phyloP scores from a whole-genome alignment of 352 stramenopile species.

The Globisporangium middletonii region DNA sequence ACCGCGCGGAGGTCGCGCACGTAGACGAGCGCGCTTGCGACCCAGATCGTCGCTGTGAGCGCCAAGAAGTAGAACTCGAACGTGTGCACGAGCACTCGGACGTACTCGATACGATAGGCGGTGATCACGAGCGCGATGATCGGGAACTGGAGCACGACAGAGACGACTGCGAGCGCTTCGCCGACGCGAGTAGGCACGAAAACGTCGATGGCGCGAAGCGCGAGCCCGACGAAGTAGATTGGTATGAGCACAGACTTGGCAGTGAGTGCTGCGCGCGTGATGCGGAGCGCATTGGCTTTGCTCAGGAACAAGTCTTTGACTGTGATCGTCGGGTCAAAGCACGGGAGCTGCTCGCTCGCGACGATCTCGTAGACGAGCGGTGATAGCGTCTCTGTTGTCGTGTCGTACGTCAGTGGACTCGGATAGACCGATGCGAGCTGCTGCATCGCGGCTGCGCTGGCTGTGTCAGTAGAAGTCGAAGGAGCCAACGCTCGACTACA shows the following conservation, averaged over 20 bases:
- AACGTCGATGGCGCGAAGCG: not conserved
- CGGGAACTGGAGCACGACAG: not conserved
- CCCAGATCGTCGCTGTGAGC: conserved; percentile 1
- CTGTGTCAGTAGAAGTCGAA: too few relatives aligned
- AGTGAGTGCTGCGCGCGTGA: not conserved
- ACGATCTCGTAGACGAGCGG: conserved; percentile 5
- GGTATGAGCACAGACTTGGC: not conserved
- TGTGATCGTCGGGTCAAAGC: conserved; percentile 2
- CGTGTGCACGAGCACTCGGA: conserved; percentile 1
- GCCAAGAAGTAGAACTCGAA: conserved; percentile 7
- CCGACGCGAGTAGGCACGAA: not conserved
- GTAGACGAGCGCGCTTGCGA: not conserved
- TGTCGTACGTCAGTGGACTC: not conserved
- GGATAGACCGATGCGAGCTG: not conserved
- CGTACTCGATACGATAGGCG: not conserved
- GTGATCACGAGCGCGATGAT: not conserved
- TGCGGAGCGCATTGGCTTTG: not conserved
- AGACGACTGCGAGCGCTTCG: not conserved
- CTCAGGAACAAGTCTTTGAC: conserved; percentile 5
- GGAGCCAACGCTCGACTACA: too few relatives aligned
- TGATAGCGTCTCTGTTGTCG: not conserved
- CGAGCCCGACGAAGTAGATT: not conserved
- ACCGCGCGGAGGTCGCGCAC: not conserved
- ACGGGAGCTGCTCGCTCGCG: conserved; percentile 6
- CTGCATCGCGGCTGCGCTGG: not conserved